phyloP scores from a whole-genome alignment of 2,329 filamentous ascomycete species.

The Claviceps arundinis region DNA sequence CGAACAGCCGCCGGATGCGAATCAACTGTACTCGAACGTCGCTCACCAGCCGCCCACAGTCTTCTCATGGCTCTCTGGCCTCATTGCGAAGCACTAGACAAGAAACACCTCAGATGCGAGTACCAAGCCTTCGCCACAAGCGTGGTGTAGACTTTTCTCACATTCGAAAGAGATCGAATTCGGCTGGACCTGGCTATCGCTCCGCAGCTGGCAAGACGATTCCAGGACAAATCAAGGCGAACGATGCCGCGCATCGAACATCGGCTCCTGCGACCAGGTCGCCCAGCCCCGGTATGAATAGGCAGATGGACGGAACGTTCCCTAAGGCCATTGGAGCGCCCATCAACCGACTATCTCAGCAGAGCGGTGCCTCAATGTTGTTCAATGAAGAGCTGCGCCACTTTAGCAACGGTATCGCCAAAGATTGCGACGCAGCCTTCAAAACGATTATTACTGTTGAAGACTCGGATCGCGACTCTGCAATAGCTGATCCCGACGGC shows the following conservation, averaged over 20 bases:
- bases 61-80: conserved; percentile 30
- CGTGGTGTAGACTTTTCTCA: conserved; percentile 43
- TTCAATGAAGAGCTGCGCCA: conserved; percentile 67
- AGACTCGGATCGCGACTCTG: conserved; percentile 20
- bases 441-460: conserved; percentile 45
- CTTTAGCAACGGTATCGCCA: conserved; percentile 72
- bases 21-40: conserved; percentile 17
- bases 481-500: conserved; percentile 19
- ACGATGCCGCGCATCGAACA: conserved; percentile 10
- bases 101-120: conserved; percentile 27
- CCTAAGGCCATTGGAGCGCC: conserved; percentile 14
- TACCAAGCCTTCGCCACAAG: conserved; percentile 32
- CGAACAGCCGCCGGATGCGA: conserved; percentile 18
- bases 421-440: conserved; percentile 87
- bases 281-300: conserved; percentile 17
- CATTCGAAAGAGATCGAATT: conserved; percentile 26
- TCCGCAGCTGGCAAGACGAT: conserved; percentile 5
- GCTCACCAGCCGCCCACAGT: conserved; percentile 17
- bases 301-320: conserved; percentile 12
- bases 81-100: conserved; percentile 36
- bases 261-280: conserved; percentile 11
- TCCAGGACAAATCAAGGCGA: conserved; percentile 8
- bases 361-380: conserved; percentile 19
- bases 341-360: conserved; percentile 1
- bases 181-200: conserved; percentile 12